Conservation (phyloP, 2,329 filamentous ascomycete species). For the Apiospora malaysiana region DNA sequence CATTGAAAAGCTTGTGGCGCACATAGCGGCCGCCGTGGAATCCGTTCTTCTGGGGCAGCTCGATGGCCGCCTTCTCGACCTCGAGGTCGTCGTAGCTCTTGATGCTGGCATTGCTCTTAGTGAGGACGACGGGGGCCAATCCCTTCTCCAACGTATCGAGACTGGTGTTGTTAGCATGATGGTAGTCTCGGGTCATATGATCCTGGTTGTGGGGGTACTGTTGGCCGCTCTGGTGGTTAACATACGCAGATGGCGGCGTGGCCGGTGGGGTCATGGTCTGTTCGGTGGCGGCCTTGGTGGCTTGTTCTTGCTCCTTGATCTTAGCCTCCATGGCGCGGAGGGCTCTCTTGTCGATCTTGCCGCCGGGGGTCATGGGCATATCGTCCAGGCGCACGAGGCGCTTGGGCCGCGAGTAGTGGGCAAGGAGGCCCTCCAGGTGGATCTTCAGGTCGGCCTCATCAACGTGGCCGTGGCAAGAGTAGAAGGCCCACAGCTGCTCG, state of each 20-base stretch:
- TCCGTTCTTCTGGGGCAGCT: slow-evolving; percentile 20
- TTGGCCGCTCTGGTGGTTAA: background rate
- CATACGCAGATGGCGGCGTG: background rate
- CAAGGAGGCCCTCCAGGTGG: background rate
- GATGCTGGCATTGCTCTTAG: background rate
- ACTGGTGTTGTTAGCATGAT: background rate
- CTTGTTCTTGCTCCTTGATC: background rate
- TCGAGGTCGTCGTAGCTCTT: slow-evolving; percentile 17
- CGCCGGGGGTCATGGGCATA: slow-evolving; percentile 18
- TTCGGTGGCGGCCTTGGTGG: background rate
- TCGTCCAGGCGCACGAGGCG: background rate
- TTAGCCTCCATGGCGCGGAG: background rate
- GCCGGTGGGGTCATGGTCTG: background rate
- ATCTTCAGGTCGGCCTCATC: slow-evolving; percentile 3
- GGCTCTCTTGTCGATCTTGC: slow-evolving; percentile 19
- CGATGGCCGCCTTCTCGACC: slow-evolving; percentile 15
- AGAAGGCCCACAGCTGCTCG: slow-evolving; percentile 18
- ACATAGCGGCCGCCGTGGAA: slow-evolving; percentile 16
- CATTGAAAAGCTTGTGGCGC: slow-evolving; percentile 22
- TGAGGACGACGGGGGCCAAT: background rate
- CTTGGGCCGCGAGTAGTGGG: slow-evolving; percentile 7
- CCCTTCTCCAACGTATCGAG: slow-evolving; percentile 16
- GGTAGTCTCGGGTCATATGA: background rate
- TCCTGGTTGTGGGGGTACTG: background rate
- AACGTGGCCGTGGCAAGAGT: slow-evolving; percentile 12